Evolutionary conservation across 345 rosid species (phyloP), one percentile per base, ranked within the genome.

Genomic region (Eutrema japonicum): DNA sequence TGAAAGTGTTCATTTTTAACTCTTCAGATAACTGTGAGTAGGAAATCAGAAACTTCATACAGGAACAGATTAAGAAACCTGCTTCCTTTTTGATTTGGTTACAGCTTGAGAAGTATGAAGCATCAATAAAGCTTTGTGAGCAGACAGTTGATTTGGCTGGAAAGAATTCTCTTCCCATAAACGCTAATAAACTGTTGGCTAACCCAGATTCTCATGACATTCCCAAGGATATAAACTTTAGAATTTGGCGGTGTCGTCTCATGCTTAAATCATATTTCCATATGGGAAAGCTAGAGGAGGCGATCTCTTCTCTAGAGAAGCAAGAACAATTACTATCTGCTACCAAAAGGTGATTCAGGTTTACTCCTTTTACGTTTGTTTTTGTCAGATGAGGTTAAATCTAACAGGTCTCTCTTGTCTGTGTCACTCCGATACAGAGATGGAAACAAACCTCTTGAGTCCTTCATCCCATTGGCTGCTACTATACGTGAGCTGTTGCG

Each of bases 231-330:
- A 66, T 79, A 22, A 79, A 79, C 52, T 87, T 82, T 64, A 79
- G 81, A 81, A 55, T 83, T 57, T 95, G 97, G 99, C 86, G 89
- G 48, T 84, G 85, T 69, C 62, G 75, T 64, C 65, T 88, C 74
- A 83, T 83, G 67, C 80, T 90, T 73, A 90, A 83, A 75, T 95
- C 98, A 57, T 83, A 87, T 74, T 90, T 92, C 80, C 73, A 85
- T 55, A 82, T 89, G 70, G 99, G 99, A 82, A 90, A 67, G 85
- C 94, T 92, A 63, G 99, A 90, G 82, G 97, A 92, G 72, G 98
- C 92, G 40, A 79, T 85, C 71, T 76, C 77, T 70, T 84, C 84
- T 52, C 78, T 95, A 53, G 91, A 96, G 72, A 90, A 83, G 81
- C 92, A 81, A 68, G 91, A 71, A 63, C 82, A 82, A 71, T 68